Evolutionary conservation across 352 stramenopile species (phyloP).

Genomic region (Phytophthora idaei): DNA sequence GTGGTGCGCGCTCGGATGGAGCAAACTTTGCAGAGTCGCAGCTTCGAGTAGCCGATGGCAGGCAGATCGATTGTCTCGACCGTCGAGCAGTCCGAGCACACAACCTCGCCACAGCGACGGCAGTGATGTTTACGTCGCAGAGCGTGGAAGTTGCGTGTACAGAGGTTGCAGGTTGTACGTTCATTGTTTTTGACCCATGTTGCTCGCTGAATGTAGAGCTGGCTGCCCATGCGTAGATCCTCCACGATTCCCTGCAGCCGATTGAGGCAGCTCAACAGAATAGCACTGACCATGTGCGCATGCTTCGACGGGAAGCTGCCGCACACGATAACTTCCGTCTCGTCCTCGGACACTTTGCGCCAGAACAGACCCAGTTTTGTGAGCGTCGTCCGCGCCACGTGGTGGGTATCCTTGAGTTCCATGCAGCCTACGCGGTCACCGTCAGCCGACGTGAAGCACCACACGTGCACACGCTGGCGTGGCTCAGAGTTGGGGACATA

Average conservation of each 20-base stretch:
- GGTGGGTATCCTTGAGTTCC: constrained; percentile 76
- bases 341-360: constrained; percentile 64
- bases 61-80: constrained; percentile 73
- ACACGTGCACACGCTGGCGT: constrained; percentile 64
- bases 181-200: constrained; percentile 82
- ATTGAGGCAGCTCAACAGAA: constrained; percentile 58
- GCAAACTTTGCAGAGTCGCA: constrained; percentile 84
- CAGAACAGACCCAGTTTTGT: constrained; percentile 79
- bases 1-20: constrained; percentile 76
- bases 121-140: constrained; percentile 83
- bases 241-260: constrained; percentile 71
- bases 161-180: constrained; percentile 70
- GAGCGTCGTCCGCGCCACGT: constrained; percentile 56
- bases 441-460: constrained; percentile 78
- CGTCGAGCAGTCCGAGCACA: constrained; percentile 82
- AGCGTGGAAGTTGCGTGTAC: constrained; percentile 80
- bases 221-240: constrained; percentile 74
- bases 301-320: constrained; percentile 80
- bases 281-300: constrained; percentile 56
- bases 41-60: constrained; percentile 79
- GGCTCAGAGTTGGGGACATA: constrained; percentile 64
- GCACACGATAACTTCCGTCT: constrained; percentile 82
- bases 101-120: constrained; percentile 79
- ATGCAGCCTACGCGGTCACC: constrained; percentile 82
- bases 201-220: constrained; percentile 75